Evolutionary conservation across 305 asterid species (phyloP).

Genomic region (Plantago lanceolata): DNA sequence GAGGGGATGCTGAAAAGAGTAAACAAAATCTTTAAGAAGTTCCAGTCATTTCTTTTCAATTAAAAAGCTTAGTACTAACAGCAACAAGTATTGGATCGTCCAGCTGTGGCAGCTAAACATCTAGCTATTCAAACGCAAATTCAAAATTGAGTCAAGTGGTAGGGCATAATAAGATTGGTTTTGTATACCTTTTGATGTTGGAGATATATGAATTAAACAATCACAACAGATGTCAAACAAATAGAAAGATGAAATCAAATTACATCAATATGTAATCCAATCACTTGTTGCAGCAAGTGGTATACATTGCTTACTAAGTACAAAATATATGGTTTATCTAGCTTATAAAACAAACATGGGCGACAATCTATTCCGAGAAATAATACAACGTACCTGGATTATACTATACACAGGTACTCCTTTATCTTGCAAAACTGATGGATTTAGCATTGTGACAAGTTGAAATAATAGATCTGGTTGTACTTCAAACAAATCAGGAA

Average conservation of each 20-base stretch:
- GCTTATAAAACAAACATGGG: constrained; percentile 11
- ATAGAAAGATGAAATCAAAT: background rate
- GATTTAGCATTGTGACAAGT: constrained; percentile 95
- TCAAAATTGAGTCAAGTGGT: no score
- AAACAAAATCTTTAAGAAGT: no score
- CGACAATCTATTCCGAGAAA: constrained; percentile 11
- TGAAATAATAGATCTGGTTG: constrained; percentile 94
- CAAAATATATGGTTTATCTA: background rate
- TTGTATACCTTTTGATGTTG: no score
- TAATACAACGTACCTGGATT: constrained; percentile 54
- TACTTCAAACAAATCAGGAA: constrained; percentile 94
- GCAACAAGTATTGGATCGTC: no score
- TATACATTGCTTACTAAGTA: constrained; percentile 2
- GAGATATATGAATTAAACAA: no score
- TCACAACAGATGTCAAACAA: no score
- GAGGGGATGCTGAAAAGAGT: no score
- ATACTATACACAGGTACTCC: constrained; percentile 93
- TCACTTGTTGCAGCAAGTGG: constrained; percentile 1
- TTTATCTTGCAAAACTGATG: constrained; percentile 75
- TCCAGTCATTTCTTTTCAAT: no score
- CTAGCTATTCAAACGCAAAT: no score
- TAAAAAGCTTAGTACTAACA: no score
- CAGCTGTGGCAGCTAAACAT: background rate
- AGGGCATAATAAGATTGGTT: no score
- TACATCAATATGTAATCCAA: background rate